These are phyloP conservation scores for Tanozyma kutaoensis DNA, from an alignment of 805 yeast genomes.

Conservation along the genomic window DNA sequence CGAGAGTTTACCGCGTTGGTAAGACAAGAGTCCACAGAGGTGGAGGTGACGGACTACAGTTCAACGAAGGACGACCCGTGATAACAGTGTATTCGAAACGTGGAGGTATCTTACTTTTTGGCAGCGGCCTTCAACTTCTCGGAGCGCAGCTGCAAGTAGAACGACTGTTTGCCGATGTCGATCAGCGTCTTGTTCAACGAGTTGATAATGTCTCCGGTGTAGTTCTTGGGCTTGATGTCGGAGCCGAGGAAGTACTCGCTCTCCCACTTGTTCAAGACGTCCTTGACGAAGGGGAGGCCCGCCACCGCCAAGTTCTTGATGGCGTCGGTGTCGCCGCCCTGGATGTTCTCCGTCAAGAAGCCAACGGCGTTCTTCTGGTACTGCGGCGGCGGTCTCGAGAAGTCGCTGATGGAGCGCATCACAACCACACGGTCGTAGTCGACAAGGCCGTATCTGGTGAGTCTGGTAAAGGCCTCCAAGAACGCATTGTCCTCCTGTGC, in stretches of 20 bases:
- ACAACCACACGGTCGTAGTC: slow-evolving; percentile 45
- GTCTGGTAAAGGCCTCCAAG: slow-evolving; percentile 44
- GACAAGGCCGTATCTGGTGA: slow-evolving; percentile 38
- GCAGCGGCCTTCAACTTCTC: too few relatives aligned
- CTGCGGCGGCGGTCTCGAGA: slow-evolving; percentile 36
- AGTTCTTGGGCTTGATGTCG: slow-evolving; percentile 32
- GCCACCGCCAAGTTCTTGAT: slow-evolving; percentile 38
- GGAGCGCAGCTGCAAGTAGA: too few relatives aligned
- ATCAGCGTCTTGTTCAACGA: slow-evolving; percentile 35
- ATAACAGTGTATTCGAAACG: too few relatives aligned
- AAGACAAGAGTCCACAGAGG: too few relatives aligned
- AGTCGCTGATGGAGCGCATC: slow-evolving; percentile 51
- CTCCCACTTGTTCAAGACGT: slow-evolving; percentile 38
- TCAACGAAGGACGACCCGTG: too few relatives aligned
- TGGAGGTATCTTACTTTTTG: too few relatives aligned
- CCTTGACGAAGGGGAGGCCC: slow-evolving; percentile 40
- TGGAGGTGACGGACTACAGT: background rate
- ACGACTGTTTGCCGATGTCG: slow-evolving; percentile 27
- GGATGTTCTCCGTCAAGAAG: slow-evolving; percentile 34
- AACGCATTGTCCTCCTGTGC: slow-evolving; percentile 62
- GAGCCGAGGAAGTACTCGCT: slow-evolving; percentile 16
- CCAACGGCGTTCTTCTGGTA: slow-evolving; percentile 25
- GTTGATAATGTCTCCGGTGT: slow-evolving; percentile 48
- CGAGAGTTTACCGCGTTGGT: slow-evolving; percentile 33
- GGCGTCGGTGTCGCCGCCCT: slow-evolving; percentile 40